Evolutionary conservation across 2,329 filamentous ascomycete genomes (phyloP), one percentile per base, ranked within the genome.

Genomic region (Fusarium sp.): DNA sequence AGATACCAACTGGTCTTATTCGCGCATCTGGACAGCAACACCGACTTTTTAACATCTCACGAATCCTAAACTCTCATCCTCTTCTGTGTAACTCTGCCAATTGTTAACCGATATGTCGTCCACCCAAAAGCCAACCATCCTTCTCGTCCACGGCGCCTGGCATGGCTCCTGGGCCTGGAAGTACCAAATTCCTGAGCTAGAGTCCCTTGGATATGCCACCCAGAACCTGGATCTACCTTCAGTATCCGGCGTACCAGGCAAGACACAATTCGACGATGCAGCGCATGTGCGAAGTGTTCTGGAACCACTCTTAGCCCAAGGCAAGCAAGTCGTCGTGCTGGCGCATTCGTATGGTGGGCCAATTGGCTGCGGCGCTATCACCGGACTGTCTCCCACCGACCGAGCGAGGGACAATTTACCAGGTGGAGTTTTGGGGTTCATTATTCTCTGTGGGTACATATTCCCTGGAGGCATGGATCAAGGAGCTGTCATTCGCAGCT

Each of bases 121-220:
- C 7, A 25, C 44, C 15, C 10, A 35, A 5, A 59, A 59, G 1
- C 44, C 56, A 11, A 15, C 8, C 16, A 52, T 59, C 10, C 33
- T 59, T 25, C 45, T 59, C 1, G 56, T 52, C 2, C 45, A 59
- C n/a, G 56, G 56, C 14, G 56, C 45, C 15, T 59, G 45, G 56
- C 56, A 59, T 54, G 56, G 56, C 7, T 59, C 45, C 19, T 59
- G 56, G 56, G 25, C 14, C 21, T 59, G 56, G 56, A 41, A 54
- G 0, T 14, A 52, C 35, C 45, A 59, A 11, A 31, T 19, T 7
- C 44, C 45, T 5, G 45, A 59, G 35, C n/a, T 59, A 2, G 35
- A 54, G 10, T 52, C 56, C 2, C 35, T 59, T 0, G 56, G 56
- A 9, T 59, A 59, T 16, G 5, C 6, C 4, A 39, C 56, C 12